Evolutionary conservation across 495 filamentous ascomycete species (phyloP).

Genomic region (Hyaloscypha finlandica): DNA sequence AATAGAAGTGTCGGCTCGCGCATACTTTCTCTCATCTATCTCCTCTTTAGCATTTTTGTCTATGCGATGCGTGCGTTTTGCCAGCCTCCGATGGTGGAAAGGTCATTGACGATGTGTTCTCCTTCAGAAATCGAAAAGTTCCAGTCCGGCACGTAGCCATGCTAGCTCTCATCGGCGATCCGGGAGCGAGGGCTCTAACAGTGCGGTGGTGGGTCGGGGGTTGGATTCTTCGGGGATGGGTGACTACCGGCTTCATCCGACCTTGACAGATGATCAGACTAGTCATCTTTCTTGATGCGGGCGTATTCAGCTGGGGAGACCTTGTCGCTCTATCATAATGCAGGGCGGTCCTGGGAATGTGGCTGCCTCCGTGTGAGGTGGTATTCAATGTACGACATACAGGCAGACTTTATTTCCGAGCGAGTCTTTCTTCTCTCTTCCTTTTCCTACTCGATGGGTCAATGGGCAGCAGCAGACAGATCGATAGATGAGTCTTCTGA

Average conservation of each 20-base stretch:
- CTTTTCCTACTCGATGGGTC: constrained; percentile 5
- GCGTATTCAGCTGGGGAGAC: not conserved
- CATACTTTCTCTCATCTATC: constrained; percentile 21
- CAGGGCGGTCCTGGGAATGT: constrained; percentile 2
- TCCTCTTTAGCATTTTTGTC: constrained; percentile 18
- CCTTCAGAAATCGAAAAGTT: constrained; percentile 24
- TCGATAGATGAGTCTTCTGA: not conserved
- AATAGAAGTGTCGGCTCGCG: constrained; percentile 31
- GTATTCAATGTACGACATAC: constrained; percentile 21
- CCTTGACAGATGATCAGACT: constrained; percentile 28
- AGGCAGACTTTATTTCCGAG: constrained; percentile 16
- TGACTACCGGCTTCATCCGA: constrained; percentile 17
- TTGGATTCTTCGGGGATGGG: constrained; percentile 14
- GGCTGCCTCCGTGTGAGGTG: not conserved
- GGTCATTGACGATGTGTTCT: constrained; percentile 21
- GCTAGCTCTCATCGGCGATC: constrained; percentile 15
- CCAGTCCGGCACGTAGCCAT: constrained; percentile 7
- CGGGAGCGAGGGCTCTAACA: constrained; percentile 19
- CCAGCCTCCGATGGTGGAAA: not conserved
- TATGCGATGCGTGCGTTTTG: constrained; percentile 21
- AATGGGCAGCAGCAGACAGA: constrained; percentile 1
- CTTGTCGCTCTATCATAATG: not conserved
- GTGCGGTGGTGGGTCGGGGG: constrained; percentile 10
- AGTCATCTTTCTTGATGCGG: constrained; percentile 30
- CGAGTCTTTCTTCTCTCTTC: constrained; percentile 14